Evolutionary conservation across 129 eudicot species (phyloP).

Genomic region (Helianthus tuberosus): DNA sequence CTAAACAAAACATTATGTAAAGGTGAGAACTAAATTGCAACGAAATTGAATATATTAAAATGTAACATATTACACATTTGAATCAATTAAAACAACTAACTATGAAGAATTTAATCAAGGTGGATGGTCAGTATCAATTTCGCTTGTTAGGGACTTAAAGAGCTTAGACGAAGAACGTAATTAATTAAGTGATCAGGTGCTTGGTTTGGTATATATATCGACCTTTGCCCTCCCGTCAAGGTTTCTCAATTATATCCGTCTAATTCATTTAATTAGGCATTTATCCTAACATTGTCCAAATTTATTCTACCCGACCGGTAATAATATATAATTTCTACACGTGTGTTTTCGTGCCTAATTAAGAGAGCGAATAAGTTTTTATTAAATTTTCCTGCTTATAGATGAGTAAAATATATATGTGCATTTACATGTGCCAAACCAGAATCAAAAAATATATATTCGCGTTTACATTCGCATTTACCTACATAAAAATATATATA

Average conservation of each 20-base stretch:
- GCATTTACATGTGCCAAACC: too few relatives aligned
- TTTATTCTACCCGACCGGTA: not conserved
- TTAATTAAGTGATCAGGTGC: not conserved
- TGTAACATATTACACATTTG: not conserved
- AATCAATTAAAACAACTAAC: not conserved
- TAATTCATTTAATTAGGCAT: conserved; percentile 10
- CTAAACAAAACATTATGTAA: too few relatives aligned
- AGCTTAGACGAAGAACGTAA: not conserved
- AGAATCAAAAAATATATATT: too few relatives aligned
- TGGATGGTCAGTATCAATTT: not conserved
- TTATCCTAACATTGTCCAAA: conserved; percentile 1
- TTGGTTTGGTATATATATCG: not conserved
- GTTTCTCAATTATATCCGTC: conserved; percentile 4
- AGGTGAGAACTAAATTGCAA: too few relatives aligned
- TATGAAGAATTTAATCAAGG: not conserved
- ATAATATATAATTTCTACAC: not conserved
- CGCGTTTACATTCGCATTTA: too few relatives aligned
- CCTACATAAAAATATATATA: too few relatives aligned
- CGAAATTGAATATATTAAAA: not conserved
- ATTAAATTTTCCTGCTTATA: too few relatives aligned
- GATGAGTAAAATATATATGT: too few relatives aligned
- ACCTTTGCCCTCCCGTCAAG: not conserved
- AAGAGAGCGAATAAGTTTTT: too few relatives aligned
- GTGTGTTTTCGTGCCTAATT: not conserved
- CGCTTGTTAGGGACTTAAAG: not conserved